Base-by-base conservation (phyloP, 345 rosid genomes). In the Limnanthes douglasii region DNA sequence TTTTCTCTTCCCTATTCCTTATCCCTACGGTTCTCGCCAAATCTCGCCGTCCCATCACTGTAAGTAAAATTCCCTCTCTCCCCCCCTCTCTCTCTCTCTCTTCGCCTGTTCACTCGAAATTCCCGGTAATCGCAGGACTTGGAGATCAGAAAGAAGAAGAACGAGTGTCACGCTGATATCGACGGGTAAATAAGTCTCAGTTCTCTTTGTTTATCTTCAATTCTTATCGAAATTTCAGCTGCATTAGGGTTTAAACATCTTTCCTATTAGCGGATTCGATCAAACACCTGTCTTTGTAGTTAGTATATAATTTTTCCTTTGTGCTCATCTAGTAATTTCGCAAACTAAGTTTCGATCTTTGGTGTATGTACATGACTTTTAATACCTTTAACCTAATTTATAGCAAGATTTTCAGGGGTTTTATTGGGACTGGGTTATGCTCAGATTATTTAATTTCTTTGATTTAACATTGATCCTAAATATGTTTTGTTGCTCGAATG, bases 101-200 rank as follows among this genome's bases (percentile, higher is more conserved):
- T 11, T 26, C 6, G 3, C 11, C 3, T 27, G 15, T 20, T 35
- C 48, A 12, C 5, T 15, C 31, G 4, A 19, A 32, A 19, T 41
- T 29, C 11, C 28, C 17, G 6, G 13, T 15, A 12, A 37, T 13
- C 3, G 39, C 31, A 73, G 94, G 94, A 82, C 39, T 17, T 17
- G 1, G 90, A 82, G 57, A 62, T 64, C 24, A 69, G 81, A 39
- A 44, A 56, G 56, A 73, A 62, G 66, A 77, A 71, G 70, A 56
- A 24, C 28, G 81, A 68, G 12, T 82, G 94, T 45, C 77, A 82
- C 22, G 68, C 68, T 52, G 81, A 82, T 50, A 47, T 77, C 1
- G 94, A 82, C 52, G 73, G 81, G 94, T 77, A n/a, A 53, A 50
- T 38, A n/a, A n/a, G n/a, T n/a, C n/a, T n/a, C n/a, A n/a, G n/a